phyloP scores from a whole-genome alignment of 2,329 filamentous ascomycete genomes.

The Xylariaceae sp. region DNA sequence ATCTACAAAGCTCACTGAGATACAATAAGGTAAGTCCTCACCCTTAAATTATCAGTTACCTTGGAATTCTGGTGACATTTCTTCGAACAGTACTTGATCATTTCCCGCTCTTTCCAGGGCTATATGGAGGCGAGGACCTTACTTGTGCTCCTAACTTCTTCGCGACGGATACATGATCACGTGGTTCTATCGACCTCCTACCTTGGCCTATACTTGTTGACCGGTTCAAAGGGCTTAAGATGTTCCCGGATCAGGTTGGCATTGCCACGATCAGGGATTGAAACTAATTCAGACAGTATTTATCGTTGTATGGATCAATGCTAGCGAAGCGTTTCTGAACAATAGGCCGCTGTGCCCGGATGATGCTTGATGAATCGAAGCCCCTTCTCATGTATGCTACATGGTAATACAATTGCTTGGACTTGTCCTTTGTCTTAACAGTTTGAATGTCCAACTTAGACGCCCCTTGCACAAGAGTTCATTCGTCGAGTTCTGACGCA shows the following conservation, averaged over 20 bases:
- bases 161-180: neutral
- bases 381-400: no score
- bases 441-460: no score
- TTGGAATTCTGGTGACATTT: neutral
- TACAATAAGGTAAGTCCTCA: neutral
- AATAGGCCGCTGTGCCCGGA: no score
- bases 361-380: no score
- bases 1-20: neutral
- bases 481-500: no score
- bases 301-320: no score
- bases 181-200: neutral
- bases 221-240: neutral
- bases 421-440: no score
- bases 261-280: neutral
- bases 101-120: neutral
- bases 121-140: neutral
- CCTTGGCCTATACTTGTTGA: no score
- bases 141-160: no score
- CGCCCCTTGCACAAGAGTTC: no score
- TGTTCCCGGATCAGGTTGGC: neutral
- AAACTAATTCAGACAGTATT: neutral
- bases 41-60: neutral
- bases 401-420: no score
- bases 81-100: neutral
- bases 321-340: no score